Evolutionary conservation across 2,329 filamentous ascomycete species (phyloP).

Genomic region (Penicillium sp.): DNA sequence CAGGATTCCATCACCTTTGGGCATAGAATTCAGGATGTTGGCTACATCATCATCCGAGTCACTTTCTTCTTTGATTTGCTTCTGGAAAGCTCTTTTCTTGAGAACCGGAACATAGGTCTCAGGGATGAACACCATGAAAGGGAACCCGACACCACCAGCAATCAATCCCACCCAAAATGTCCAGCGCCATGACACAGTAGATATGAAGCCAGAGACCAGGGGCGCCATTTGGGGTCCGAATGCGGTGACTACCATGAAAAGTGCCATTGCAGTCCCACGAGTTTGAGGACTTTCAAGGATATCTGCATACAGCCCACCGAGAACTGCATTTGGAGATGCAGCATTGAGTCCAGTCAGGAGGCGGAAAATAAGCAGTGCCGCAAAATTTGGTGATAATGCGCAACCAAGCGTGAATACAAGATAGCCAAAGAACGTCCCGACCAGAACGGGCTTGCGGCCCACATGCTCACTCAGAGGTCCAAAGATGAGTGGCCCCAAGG

Average conservation of each 20-base stretch:
- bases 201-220: slow-evolving; percentile 42
- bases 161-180: slow-evolving; percentile 8
- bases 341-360: slow-evolving; percentile 43
- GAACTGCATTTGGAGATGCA: slow-evolving; percentile 41
- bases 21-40: background rate
- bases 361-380: slow-evolving; percentile 43
- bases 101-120: slow-evolving; percentile 15
- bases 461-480: slow-evolving; percentile 44
- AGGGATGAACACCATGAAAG: slow-evolving; percentile 8
- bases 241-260: slow-evolving; percentile 51
- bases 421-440: slow-evolving; percentile 51
- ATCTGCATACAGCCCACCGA: slow-evolving; percentile 12
- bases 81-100: slow-evolving; percentile 1
- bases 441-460: slow-evolving; percentile 45
- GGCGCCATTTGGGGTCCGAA: slow-evolving; percentile 39
- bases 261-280: slow-evolving; percentile 47
- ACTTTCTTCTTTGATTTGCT: background rate
- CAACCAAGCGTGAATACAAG: slow-evolving; percentile 43
- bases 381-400: slow-evolving; percentile 44
- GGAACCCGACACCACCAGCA: slow-evolving; percentile 3
- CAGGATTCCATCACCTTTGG: background rate
- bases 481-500: slow-evolving; percentile 43
- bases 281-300: slow-evolving; percentile 19
- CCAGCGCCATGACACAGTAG: slow-evolving; percentile 8
- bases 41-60: background rate